A percentile compares a stretch with the other conserved stretches of the same genome.
phyloP scores from a whole-genome alignment of 139 green algal genomes.

The Chlorella sp. region DNA sequence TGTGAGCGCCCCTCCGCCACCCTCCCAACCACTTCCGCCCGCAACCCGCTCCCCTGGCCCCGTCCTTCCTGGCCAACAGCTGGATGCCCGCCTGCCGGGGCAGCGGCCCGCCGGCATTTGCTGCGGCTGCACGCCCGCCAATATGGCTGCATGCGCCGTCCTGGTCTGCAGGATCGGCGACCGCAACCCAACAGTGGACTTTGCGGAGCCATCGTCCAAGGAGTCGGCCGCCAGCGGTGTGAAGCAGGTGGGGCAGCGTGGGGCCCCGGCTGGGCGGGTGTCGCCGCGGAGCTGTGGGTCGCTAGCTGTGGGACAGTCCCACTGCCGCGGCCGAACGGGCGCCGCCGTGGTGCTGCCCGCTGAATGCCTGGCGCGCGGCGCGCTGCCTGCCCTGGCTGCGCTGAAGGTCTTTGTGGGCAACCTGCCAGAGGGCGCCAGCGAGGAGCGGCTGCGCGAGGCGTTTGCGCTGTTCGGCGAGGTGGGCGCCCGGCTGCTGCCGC shows the following conservation, averaged over 20 bases:
- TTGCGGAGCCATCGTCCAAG: conserved; percentile 65
- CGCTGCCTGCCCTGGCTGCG: background rate
- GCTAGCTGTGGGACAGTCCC: too few species aligned
- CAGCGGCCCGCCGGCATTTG: background rate
- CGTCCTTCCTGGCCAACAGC: background rate
- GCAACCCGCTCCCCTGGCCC: too few species aligned
- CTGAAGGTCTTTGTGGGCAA: conserved; percentile 81
- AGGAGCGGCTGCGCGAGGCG: conserved; percentile 65
- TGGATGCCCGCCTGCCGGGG: background rate
- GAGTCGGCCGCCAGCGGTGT: conserved; percentile 32
- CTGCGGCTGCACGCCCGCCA: background rate
- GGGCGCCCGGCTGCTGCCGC: too few species aligned
- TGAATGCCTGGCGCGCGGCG: too few species aligned
- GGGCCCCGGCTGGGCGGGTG: too few species aligned
- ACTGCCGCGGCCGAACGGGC: too few species aligned
- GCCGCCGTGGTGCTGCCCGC: too few species aligned
- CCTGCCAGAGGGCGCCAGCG: conserved; percentile 65
- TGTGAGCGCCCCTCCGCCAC: conserved; percentile 19
- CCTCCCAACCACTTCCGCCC: background rate
- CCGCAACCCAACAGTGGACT: conserved; percentile 68
- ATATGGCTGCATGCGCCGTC: too few species aligned
- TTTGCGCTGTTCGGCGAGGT: conserved; percentile 79
- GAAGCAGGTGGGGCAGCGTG: too few species aligned
- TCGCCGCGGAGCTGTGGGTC: too few species aligned
- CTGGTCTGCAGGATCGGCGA: conserved; percentile 48